Evolutionary conservation across 73 alveolate genomes (phyloP), one percentile per base, ranked within the genome.

Genomic region (Symbiodinium natans): DNA sequence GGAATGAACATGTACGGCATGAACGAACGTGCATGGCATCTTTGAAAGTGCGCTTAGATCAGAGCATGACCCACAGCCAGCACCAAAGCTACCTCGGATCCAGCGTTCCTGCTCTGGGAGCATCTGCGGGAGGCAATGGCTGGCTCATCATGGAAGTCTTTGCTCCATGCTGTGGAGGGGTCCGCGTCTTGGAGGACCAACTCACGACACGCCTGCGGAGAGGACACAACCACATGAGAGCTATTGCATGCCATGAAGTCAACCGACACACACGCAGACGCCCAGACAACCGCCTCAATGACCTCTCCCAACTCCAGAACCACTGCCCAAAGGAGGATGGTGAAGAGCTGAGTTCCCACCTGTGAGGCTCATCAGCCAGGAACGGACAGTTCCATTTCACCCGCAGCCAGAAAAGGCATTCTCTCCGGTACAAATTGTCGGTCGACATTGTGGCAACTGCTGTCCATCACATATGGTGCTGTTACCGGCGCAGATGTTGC

Each of bases 291-390:
- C 68, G 68, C 95, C 95, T 88, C 95, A 38, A 38, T 3, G 71
- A 88, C 86, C 80, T 88, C 95, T 40, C 73, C 86, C 34, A 88
- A 86, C 25, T 82, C 95, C 42, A 88, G 54, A 29, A 88, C 43
- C 33, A 88, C 71, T 25, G 95, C 95, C 95, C 95, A 88, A 59
- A 88, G 95, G 41, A 88, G 46, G 46, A 88, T 88, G 46, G 86
- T 88, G 95, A 88, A 88, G 86, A 88, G 95, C 85, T 88, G 95
- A 25, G 86, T 63, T 9, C 95, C 95, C 5, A 83, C 95, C 95
- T 88, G 40, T 80, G n/a, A n/a, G n/a, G n/a, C n/a, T n/a, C n/a
- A n/a, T n/a, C n/a, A n/a, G n/a, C n/a, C n/a, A n/a, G n/a, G n/a
- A n/a, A n/a, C n/a, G n/a, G n/a, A n/a, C n/a, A n/a, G n/a, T n/a